These are phyloP conservation scores for Phytophthora sp. DNA, from an alignment of 352 stramenopile species.

Conservation along the genomic window DNA sequence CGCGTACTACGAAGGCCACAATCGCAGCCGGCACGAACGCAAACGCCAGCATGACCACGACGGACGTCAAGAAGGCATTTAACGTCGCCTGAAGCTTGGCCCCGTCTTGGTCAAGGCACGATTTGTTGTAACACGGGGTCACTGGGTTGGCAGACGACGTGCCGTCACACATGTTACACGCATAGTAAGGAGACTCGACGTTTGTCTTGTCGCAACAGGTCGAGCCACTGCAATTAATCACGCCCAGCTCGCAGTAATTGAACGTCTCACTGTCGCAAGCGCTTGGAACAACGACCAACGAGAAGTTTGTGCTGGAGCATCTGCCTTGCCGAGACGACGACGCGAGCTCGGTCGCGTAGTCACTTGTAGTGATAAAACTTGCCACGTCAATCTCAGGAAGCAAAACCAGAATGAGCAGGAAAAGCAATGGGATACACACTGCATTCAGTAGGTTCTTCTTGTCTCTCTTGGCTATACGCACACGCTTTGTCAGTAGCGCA, in stretches of 20 bases:
- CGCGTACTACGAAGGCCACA: constrained; percentile 67
- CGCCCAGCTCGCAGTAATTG: constrained; percentile 50
- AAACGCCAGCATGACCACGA: constrained; percentile 74
- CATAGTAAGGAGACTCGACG: constrained; percentile 49
- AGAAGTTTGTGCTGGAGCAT: constrained; percentile 35
- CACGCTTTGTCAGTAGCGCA: constrained; percentile 59
- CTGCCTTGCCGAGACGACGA: constrained; percentile 33
- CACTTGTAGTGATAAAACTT: constrained; percentile 46
- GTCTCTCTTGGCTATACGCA: constrained; percentile 68
- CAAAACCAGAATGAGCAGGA: constrained; percentile 55
- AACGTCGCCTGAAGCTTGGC: constrained; percentile 70
- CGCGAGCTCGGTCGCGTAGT: constrained; percentile 35
- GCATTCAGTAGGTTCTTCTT: constrained; percentile 67
- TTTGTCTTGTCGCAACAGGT: constrained; percentile 52
- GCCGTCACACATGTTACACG: constrained; percentile 44
- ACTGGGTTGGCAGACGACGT: constrained; percentile 30
- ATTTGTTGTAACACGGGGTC: constrained; percentile 47
- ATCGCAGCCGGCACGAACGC: constrained; percentile 71
- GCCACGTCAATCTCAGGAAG: constrained; percentile 67
- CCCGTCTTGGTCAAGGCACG: constrained; percentile 55
- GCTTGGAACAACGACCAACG: constrained; percentile 26
- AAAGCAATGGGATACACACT: constrained; percentile 66
- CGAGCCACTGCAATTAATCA: constrained; percentile 51
- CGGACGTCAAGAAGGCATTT: constrained; percentile 64
- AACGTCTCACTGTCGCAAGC: constrained; percentile 39